Base-by-base conservation (phyloP, 192 early-diverging fungal species). In the Lunasporangiospora selenospora region DNA sequence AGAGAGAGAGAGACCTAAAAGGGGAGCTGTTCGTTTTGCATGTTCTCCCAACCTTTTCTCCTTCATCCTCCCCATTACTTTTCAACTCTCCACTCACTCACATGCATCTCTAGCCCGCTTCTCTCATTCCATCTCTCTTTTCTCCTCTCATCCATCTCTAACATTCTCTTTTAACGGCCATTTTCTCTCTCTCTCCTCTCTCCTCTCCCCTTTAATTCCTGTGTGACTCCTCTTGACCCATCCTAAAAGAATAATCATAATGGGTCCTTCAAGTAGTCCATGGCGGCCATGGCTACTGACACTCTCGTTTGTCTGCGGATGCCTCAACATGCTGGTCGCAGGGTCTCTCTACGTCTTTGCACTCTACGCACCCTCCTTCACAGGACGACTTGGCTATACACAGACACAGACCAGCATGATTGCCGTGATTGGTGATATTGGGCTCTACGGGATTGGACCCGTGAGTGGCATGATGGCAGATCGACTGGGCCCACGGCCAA, bases 371-470 rank as follows among this genome's bases (percentile, higher is more conserved):
- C 52, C 61, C 27, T 73, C 59, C 12, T 63, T 73, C 55, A 73
- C 60, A 0, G 32, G 39, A 23, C 53, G 38, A 13, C 43, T 73
- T 5, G 60, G 54, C 1, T 73, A 73, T 50, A 43, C 69, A 6
- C 69, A 73, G 24, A 63, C 61, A 10, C 60, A 73, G 27, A 73
- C 61, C 2, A 73, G 69, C 33, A 39, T 41, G 26, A 73, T 63
- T 15, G 61, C 58, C 34, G 66, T 70, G 32, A 53, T 77, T 59
- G 65, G 67, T 19, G 58, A 77, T 21, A 54, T 70, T 21, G 75
- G 75, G 13, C 65, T 77, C 47, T 70, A 77, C 31, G 65, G 64
- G n/a, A 59, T 77, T 2, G 69, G 69, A n/a, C 69, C 69, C 6
- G 24, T 73, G 8, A 58, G 46, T 26, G 69, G 69, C 1, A 11